Evolutionary conservation across 345 rosid genomes (phyloP), one percentile per base, ranked within the genome.

Genomic region (Limnanthes douglasii): DNA sequence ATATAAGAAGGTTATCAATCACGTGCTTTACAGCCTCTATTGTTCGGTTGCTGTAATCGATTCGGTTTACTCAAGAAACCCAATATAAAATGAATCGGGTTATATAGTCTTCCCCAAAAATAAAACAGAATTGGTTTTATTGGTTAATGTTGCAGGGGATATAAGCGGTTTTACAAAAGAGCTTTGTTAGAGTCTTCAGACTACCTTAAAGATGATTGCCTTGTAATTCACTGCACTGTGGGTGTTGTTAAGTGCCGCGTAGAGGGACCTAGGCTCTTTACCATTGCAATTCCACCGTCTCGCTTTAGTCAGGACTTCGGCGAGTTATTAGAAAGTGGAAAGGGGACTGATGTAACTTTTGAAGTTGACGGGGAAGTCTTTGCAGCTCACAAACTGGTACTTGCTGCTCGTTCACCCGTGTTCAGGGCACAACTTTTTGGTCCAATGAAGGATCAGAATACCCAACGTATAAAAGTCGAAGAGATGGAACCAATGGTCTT

Each of bases 341-440:
- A 54, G 48, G 49, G 54, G 31, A 43, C 62, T 26, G 72, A 69
- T 37, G 72, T 69, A 27, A 60, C 41, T 39, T 69, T 69, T 44
- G 75, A 69, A 46, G 65, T 69, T n/a, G 59, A 61, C 22, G 75
- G 50, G 28, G 76, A 69, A 47, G 39, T 36, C 18, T 69, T 57
- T 43, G 11, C 60, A 37, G 76, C 63, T 12, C 76, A 69, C 55
- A 69, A 61, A 33, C 51, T 69, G 47, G 54, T 69, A 4, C 71
- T 69, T 54, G 75, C 75, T 34, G 68, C 68, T 12, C 66, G 70
- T 3, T 69, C 75, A 13, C 75, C 68, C 18, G 71, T 69, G 15
- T 69, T 69, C 44, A 65, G 50, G 57, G 76, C 76, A 21, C 76
- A 69, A 38, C 63, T 69, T 31, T 65, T 39, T 53, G 76, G 76